Conservation (phyloP, 1,284 basidiomycete species). For the Fomes fomentarius region DNA sequence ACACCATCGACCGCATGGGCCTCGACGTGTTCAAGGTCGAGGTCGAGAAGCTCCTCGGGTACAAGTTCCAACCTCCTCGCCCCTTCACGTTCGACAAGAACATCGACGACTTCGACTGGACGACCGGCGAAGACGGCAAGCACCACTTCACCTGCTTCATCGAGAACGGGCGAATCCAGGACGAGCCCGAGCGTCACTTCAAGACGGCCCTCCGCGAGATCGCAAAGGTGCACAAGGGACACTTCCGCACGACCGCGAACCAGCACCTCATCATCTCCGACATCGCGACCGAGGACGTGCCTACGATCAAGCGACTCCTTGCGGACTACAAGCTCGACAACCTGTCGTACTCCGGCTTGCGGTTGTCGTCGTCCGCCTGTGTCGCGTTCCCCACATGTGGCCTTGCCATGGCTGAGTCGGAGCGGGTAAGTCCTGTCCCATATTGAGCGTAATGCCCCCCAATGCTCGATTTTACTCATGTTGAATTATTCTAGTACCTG, state of each 20-base stretch:
- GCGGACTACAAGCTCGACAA: constrained; percentile 93
- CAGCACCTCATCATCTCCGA: constrained; percentile 94
- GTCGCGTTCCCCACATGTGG: constrained; percentile 98
- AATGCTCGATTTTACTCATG: too few relatives aligned
- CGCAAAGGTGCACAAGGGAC: constrained; percentile 92
- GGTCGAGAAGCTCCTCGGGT: constrained; percentile 90
- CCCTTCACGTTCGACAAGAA: constrained; percentile 88
- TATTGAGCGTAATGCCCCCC: too few relatives aligned
- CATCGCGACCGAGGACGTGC: constrained; percentile 73
- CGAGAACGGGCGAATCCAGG: constrained; percentile 96
- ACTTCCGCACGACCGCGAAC: constrained; percentile 92
- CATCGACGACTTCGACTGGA: constrained; percentile 95
- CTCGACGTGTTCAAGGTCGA: constrained; percentile 85
- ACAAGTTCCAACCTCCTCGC: constrained; percentile 72
- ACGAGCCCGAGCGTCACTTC: constrained; percentile 89
- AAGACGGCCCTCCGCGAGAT: constrained; percentile 94
- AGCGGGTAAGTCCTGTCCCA: constrained; percentile 65
- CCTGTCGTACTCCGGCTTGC: constrained; percentile 78
- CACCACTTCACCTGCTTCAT: constrained; percentile 96
- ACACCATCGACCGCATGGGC: constrained; percentile 96
- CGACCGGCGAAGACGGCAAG: constrained; percentile 83
- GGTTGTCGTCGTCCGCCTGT: constrained; percentile 90
- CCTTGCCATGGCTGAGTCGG: constrained; percentile 95
- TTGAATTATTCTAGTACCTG: constrained; percentile 85
- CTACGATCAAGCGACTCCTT: constrained; percentile 80